Evolutionary conservation across 768 basidiomycete genomes (phyloP).

Genomic region (Ephemerocybe angulata): DNA sequence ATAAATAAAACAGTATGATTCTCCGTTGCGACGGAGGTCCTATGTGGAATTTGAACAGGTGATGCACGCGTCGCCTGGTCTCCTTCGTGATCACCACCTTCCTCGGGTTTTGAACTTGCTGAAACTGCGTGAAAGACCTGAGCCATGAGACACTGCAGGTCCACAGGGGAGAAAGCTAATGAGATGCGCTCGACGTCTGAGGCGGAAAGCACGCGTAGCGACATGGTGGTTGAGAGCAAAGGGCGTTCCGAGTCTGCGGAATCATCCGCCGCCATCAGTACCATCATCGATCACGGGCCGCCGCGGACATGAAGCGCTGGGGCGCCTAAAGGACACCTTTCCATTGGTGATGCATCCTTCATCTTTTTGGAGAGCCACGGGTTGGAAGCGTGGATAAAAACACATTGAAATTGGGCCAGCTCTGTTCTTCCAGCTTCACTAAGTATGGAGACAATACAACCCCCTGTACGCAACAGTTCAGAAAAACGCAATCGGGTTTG

Average conservation of each 20-base stretch:
- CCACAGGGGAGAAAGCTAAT: constrained; percentile 38
- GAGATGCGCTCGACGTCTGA: constrained; percentile 53
- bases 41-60: constrained; percentile 48
- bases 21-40: constrained; percentile 49
- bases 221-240: constrained; percentile 23
- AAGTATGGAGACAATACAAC: no score
- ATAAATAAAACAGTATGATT: constrained; percentile 73
- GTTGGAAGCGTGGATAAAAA: no score
- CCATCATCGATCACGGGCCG: background rate
- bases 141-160: constrained; percentile 55
- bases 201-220: constrained; percentile 60
- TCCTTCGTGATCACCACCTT: constrained; percentile 9
- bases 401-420: no score
- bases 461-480: no score
- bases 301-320: no score
- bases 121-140: constrained; percentile 50
- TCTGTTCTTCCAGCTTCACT: no score
- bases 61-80: no score
- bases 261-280: background rate
- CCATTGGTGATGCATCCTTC: no score
- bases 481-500: constrained; percentile 5
- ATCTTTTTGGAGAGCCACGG: no score
- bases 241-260: no score
- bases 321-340: no score
- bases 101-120: constrained; percentile 2